These are phyloP conservation scores for Butyriboletus loyo DNA, from an alignment of 768 basidiomycete species.

Conservation along the genomic window DNA sequence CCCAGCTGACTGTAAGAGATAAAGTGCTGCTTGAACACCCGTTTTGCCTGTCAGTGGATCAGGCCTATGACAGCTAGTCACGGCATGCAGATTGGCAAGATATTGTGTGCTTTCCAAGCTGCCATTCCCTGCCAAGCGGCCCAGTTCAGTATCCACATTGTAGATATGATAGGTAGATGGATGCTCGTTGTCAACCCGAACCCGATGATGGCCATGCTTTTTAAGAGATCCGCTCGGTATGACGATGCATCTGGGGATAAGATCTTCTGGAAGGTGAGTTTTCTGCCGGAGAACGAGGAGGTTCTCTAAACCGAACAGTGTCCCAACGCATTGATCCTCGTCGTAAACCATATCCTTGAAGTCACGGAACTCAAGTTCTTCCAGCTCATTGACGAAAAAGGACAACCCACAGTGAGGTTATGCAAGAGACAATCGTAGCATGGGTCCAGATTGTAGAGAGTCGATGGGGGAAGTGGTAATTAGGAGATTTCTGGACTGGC, in stretches of 20 bases:
- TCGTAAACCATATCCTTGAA: constrained; percentile 40
- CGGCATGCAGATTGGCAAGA: constrained; percentile 40
- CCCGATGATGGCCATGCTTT: neutral
- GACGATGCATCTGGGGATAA: neutral
- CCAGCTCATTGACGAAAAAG: constrained; percentile 32
- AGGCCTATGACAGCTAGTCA: constrained; percentile 36
- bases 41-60: constrained; percentile 43
- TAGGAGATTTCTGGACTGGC: neutral
- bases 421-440: constrained; percentile 14
- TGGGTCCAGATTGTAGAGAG: neutral
- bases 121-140: constrained; percentile 19
- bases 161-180: neutral
- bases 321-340: constrained; percentile 34
- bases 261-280: neutral
- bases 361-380: constrained; percentile 36
- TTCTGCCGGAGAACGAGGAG: constrained; percentile 27
- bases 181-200: neutral
- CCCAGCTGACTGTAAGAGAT: constrained; percentile 17
- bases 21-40: constrained; percentile 41
- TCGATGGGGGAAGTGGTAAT: constrained; percentile 3
- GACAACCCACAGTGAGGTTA: constrained; percentile 37
- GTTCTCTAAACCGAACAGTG: constrained; percentile 39
- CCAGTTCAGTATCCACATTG: neutral
- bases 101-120: constrained; percentile 29
- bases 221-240: neutral